Evolutionary conservation across 129 eudicot species (phyloP), one percentile per base, ranked within the genome.

Genomic region (Erigeron canadensis): DNA sequence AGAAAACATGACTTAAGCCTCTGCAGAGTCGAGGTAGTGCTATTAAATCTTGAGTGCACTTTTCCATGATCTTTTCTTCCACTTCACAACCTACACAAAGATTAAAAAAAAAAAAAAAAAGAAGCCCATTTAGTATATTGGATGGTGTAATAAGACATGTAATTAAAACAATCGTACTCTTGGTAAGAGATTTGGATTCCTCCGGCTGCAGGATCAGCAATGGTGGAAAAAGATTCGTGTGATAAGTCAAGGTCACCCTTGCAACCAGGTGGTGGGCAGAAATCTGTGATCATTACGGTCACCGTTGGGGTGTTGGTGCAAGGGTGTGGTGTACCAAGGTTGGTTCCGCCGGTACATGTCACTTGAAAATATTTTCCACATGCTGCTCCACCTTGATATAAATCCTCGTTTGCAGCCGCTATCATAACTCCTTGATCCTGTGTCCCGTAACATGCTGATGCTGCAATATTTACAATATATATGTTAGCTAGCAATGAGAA

Each of bases 381-480:
- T 51, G 63, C 78, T 5, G 71, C 71, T n/a, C 78, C 72, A 11
- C 55, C 65, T 5, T 64, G 41, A 44, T 34, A 74, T 40, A 74
- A 19, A 41, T 38, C 78, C 40, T 74, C 78, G 41, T 41, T 74
- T 39, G 78, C 78, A 50, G 72, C 78, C 0, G 78, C 78, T 50
- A 74, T 74, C 72, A 74, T 74, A 13, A 63, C 78, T 51, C 78
- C 72, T 42, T 19, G 12, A 38, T 64, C 78, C 50, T 51, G 12
- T 10, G 6, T 63, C n/a, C 78, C 78, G 8, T 63, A 74, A 65
- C 78, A 64, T 43, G 78, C 63, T 18, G 78, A 74, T 45, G 78
- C 78, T 74, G 72, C 46, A 74, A 13, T 17, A 3, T 3, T 23
- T 12, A 41, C 11, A 8, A 63, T 48, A 63, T n/a, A 7, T 9